Evolutionary conservation across 768 basidiomycete species (phyloP).

Genomic region (Leucocoprinus birnbaumii): DNA sequence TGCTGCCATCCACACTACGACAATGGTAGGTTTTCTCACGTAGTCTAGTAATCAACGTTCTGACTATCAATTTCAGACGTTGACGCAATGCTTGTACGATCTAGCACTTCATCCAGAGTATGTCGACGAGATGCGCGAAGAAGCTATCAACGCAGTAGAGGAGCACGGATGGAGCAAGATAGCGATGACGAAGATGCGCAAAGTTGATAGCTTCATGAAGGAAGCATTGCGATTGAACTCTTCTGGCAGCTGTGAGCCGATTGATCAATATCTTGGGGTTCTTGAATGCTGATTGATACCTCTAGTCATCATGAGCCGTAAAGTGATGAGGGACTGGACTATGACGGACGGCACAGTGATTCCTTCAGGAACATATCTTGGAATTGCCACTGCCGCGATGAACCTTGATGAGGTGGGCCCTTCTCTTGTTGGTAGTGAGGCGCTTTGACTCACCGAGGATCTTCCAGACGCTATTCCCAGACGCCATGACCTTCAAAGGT

Average conservation of each 20-base stretch:
- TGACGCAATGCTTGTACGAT: slow-evolving; percentile 31
- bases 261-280: background rate
- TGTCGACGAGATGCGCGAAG: slow-evolving; percentile 34
- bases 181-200: slow-evolving; percentile 34
- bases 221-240: slow-evolving; percentile 26
- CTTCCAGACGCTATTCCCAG: slow-evolving; percentile 26
- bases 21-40: slow-evolving; percentile 23
- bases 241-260: background rate
- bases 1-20: slow-evolving; percentile 37
- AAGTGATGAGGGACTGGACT: slow-evolving; percentile 30
- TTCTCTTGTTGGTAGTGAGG: background rate
- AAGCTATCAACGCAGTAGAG: slow-evolving; percentile 31
- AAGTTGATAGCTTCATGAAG: slow-evolving; percentile 44
- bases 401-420: slow-evolving; percentile 19
- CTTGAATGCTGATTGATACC: background rate
- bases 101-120: slow-evolving; percentile 32
- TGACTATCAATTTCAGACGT: slow-evolving; percentile 21
- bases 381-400: slow-evolving; percentile 19
- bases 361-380: slow-evolving; percentile 30
- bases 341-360: slow-evolving; percentile 36
- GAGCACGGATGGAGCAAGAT: slow-evolving; percentile 33
- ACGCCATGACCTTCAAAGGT: slow-evolving; percentile 32
- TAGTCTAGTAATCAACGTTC: too few species aligned
- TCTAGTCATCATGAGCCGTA: slow-evolving; percentile 20
- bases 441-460: too few species aligned